phyloP scores from a whole-genome alignment of 2,329 filamentous ascomycete genomes.

The Monilinia laxa region DNA sequence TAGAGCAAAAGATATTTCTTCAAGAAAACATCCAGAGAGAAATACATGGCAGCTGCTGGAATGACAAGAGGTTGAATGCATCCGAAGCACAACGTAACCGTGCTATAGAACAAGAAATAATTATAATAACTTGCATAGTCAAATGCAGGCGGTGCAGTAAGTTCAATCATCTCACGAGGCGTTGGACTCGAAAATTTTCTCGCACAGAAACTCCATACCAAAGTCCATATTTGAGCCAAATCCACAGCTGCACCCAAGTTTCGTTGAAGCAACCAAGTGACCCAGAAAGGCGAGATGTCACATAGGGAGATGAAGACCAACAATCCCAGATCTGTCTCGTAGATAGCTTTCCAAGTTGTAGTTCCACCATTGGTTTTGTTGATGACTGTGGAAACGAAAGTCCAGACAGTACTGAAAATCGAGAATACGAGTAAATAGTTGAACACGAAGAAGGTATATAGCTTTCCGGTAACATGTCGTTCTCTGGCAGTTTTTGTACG shows the following conservation, averaged over 20 bases:
- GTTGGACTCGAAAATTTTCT: conserved; percentile 85
- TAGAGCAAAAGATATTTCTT: conserved; percentile 96
- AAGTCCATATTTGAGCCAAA: conserved; percentile 80
- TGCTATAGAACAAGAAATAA: conserved; percentile 93
- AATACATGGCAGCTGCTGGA: conserved; percentile 85
- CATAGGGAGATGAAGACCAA: conserved; percentile 74
- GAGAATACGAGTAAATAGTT: conserved; percentile 97
- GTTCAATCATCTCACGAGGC: conserved; percentile 85
- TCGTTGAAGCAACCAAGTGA: conserved; percentile 88
- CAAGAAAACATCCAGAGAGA: conserved; percentile 78
- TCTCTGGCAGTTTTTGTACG: conserved; percentile 90
- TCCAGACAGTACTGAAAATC: conserved; percentile 80
- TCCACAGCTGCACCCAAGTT: conserved; percentile 93
- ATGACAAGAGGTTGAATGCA: conserved; percentile 85
- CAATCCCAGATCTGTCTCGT: conserved; percentile 59
- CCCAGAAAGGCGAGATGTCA: conserved; percentile 85
- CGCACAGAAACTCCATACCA: conserved; percentile 81
- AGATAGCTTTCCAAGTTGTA: conserved; percentile 68
- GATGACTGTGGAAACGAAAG: conserved; percentile 66
- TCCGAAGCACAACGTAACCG: conserved; percentile 81
- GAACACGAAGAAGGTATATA: conserved; percentile 95
- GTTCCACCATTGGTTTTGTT: conserved; percentile 54
- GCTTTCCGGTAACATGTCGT: conserved; percentile 82
- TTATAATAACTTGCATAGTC: conserved; percentile 98
- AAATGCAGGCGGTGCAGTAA: conserved; percentile 88